Percentiles rank a stretch among this genome's conserved stretches.
Evolutionary conservation across 2,329 filamentous ascomycete genomes (phyloP).

Genomic region (Chrysoporthe puriensis): DNA sequence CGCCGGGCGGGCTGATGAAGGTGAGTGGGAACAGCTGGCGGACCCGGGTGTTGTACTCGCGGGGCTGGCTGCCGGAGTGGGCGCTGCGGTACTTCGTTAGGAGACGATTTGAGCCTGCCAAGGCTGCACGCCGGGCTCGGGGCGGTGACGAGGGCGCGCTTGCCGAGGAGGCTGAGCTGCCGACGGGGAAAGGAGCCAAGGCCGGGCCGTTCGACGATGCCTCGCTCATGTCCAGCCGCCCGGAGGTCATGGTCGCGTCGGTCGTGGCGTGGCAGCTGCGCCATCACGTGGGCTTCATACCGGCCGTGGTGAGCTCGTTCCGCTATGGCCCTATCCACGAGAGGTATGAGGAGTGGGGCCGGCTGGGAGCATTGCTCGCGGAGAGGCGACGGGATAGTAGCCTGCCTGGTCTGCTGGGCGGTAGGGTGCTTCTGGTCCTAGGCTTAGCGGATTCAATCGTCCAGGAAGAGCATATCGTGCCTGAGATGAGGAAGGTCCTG

Average conservation of each 20-base stretch:
- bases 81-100: constrained; percentile 58
- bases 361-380: constrained; percentile 55
- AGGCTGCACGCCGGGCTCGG: constrained; percentile 41
- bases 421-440: constrained; percentile 66
- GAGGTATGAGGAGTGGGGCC: constrained; percentile 64
- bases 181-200: constrained; percentile 28
- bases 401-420: constrained; percentile 42
- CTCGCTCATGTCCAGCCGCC: constrained; percentile 54
- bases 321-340: constrained; percentile 70
- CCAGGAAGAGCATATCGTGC: constrained; percentile 63
- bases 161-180: constrained; percentile 19
- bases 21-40: constrained; percentile 41
- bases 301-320: constrained; percentile 72
- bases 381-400: constrained; percentile 39
- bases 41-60: constrained; percentile 66
- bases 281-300: constrained; percentile 68
- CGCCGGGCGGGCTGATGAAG: constrained; percentile 73
- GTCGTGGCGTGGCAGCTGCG: constrained; percentile 73
- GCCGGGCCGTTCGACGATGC: constrained; percentile 48
- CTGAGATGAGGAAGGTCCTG: constrained; percentile 62
- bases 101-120: constrained; percentile 50
- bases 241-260: constrained; percentile 59
- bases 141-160: constrained; percentile 40
- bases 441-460: constrained; percentile 71
- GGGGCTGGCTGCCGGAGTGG: constrained; percentile 61